Base-by-base conservation (phyloP, 2,329 filamentous ascomycete species). In the Penicillium sp. region DNA sequence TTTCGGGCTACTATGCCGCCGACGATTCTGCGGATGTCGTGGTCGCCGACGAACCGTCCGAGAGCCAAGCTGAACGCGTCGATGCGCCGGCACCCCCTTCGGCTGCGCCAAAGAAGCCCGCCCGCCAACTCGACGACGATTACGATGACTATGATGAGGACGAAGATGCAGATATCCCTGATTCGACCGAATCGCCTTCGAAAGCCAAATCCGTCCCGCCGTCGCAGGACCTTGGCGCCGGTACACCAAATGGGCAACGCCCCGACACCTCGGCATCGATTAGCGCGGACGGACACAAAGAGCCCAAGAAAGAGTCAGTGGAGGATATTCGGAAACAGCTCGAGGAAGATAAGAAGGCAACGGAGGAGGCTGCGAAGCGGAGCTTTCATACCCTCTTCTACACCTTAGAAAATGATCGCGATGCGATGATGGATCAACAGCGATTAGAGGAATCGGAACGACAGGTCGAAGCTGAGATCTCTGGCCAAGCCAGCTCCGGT, bases 361-460 rank as follows among this genome's bases (percentile, higher is more conserved):
- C 87, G 39, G 91, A 95, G 63, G 89, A 95, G 63, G 85, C 87
- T 41, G 93, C 89, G 35, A 89, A 89, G 71, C 81, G 83, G 60
- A 93, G 86, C 70, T 97, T 96, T 69, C 86, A 95, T 64, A 94
- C 89, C 8, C 79, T 95, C 55, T 95, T 97, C 69, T 91, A 95
- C 68, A 96, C 93, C 1, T 77, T 97, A 26, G 93, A 98, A 69
- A 93, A 91, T 66, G 93, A 98, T 65, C 82, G 88, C 45, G 89
- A 91, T 60, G 93, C 93, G 40, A 97, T 98, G 93, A 72, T 97
- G 47, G 93, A 98, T 68, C 93, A 98, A 69, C 89, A 97, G 68
- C 89, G 91, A 68, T 78, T 98, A 22, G 93, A 98, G 64, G 93
- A 97, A 67, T 89, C 94, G 1, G 93, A 98, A 67, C 86, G 94